A percentile compares a stretch with the other conserved stretches of the same genome.
phyloP scores from a whole-genome alignment of 768 basidiomycete species.

The Boletus pseudopeckii region DNA sequence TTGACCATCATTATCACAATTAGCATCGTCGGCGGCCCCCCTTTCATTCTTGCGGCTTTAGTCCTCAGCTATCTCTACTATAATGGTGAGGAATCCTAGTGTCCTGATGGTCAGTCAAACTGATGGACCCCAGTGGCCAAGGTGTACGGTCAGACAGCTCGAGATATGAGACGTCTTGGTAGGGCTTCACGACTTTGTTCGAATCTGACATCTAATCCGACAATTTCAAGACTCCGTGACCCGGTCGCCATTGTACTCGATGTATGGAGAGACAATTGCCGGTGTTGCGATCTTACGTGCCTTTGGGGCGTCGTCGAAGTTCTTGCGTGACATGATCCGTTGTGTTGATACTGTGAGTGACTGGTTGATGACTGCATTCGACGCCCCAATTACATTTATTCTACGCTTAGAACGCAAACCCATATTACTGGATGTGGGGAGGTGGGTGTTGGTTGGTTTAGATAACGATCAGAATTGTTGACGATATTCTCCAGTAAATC shows the following conservation, averaged over 20 bases:
- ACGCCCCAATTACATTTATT: constrained; percentile 1
- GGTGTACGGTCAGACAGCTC: constrained; percentile 78
- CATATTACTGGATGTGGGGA: constrained; percentile 92
- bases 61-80: constrained; percentile 64
- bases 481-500: constrained; percentile 55
- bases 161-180: constrained; percentile 82
- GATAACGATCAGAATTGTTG: constrained; percentile 1
- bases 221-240: constrained; percentile 41
- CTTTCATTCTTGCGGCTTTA: constrained; percentile 62
- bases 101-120: background rate
- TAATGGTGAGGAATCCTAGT: constrained; percentile 46
- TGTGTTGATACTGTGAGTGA: constrained; percentile 72
- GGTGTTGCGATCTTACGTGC: constrained; percentile 62
- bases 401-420: constrained; percentile 50
- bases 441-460: constrained; percentile 37
- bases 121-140: constrained; percentile 34
- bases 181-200: constrained; percentile 4
- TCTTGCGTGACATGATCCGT: constrained; percentile 78
- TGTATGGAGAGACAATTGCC: constrained; percentile 50
- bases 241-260: constrained; percentile 45
- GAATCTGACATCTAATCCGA: background rate
- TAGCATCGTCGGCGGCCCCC: constrained; percentile 72
- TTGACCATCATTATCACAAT: constrained; percentile 70
- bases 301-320: constrained; percentile 86
- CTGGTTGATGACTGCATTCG: constrained; percentile 17